These are phyloP conservation scores for Alnus rubra DNA, from an alignment of 306 rosid genomes.

Conservation along the genomic window DNA sequence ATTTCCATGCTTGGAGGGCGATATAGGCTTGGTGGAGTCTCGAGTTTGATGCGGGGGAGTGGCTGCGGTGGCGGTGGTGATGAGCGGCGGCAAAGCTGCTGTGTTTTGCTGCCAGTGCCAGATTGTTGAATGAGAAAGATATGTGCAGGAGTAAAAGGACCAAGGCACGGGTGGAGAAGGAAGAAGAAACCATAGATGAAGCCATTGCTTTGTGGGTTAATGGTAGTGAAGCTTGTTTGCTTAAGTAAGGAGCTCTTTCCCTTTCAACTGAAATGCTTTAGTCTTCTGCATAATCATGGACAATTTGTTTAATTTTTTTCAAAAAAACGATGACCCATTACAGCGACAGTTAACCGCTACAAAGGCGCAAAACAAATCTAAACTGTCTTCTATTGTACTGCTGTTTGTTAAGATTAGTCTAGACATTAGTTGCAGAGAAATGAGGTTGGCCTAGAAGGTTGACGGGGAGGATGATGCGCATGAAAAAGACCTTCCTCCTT, in stretches of 20 bases:
- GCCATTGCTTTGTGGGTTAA: slow-evolving; percentile 49
- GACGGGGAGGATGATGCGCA: slow-evolving; percentile 42
- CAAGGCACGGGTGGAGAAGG: slow-evolving; percentile 25
- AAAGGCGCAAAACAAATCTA: slow-evolving; percentile 27
- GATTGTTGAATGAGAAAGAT: slow-evolving; percentile 45
- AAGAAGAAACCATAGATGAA: slow-evolving; percentile 32
- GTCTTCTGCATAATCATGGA: slow-evolving; percentile 62
- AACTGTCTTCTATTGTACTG: not conserved
- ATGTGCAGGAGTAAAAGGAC: slow-evolving; percentile 42
- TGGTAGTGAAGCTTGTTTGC: slow-evolving; percentile 33
- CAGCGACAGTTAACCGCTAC: slow-evolving; percentile 74
- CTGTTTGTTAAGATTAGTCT: too few species aligned
- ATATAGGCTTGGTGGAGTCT: slow-evolving; percentile 67
- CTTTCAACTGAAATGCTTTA: slow-evolving; percentile 20
- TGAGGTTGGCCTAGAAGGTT: slow-evolving; percentile 25
- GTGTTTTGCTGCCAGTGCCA: slow-evolving; percentile 55
- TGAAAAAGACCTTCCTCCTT: slow-evolving; percentile 74
- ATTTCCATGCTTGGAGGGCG: slow-evolving; percentile 89
- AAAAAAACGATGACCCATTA: slow-evolving; percentile 40
- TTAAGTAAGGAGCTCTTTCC: slow-evolving; percentile 37
- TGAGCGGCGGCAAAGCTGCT: slow-evolving; percentile 14
- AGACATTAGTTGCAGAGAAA: slow-evolving; percentile 30
- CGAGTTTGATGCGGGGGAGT: slow-evolving; percentile 38
- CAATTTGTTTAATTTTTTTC: slow-evolving; percentile 12
- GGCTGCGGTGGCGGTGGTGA: slow-evolving; percentile 33